Percentiles rank a stretch among this genome's conserved stretches.
phyloP scores from a whole-genome alignment of 2,329 filamentous ascomycete species.

The Sporothrix inflata region DNA sequence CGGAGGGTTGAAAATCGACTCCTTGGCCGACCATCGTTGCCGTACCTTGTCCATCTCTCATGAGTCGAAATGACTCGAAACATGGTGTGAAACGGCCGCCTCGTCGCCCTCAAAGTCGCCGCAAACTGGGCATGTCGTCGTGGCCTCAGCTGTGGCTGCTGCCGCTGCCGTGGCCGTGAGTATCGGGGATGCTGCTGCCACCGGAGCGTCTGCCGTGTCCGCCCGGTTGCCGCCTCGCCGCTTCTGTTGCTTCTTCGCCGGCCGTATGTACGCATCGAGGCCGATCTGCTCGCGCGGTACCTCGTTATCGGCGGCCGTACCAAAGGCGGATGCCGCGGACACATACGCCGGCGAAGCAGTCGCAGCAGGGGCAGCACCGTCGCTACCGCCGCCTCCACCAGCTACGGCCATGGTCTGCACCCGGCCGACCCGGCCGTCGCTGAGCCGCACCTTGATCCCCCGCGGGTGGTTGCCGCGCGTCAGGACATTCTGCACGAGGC shows the following conservation, averaged over 20 bases:
- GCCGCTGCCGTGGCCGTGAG: not conserved
- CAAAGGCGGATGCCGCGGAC: not conserved
- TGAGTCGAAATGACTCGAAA: conserved; percentile 59
- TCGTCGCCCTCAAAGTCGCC: conserved; percentile 69
- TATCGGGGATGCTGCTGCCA: conserved; percentile 31
- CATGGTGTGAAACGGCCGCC: conserved; percentile 67
- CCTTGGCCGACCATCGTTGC: not conserved
- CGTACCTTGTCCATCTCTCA: conserved; percentile 29
- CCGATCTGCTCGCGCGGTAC: conserved; percentile 50
- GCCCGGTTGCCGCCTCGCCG: conserved; percentile 39
- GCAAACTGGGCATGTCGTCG: conserved; percentile 65
- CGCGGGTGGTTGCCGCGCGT: conserved; percentile 75
- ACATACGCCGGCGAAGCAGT: conserved; percentile 10
- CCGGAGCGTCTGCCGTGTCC: conserved; percentile 36
- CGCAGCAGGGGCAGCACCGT: conserved; percentile 27
- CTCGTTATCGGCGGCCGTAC: conserved; percentile 35
- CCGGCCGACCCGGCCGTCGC: conserved; percentile 71
- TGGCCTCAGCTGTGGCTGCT: not conserved
- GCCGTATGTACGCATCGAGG: conserved; percentile 53
- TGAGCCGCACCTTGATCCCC: conserved; percentile 76
- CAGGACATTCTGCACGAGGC: conserved; percentile 67
- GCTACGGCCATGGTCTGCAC: conserved; percentile 64
- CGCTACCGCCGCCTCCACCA: conserved; percentile 21
- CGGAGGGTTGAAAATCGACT: not conserved
- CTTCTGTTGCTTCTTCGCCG: conserved; percentile 37